These are phyloP conservation scores for Peniophora sp. DNA, from an alignment of 1,284 basidiomycete genomes.

Conservation along the genomic window DNA sequence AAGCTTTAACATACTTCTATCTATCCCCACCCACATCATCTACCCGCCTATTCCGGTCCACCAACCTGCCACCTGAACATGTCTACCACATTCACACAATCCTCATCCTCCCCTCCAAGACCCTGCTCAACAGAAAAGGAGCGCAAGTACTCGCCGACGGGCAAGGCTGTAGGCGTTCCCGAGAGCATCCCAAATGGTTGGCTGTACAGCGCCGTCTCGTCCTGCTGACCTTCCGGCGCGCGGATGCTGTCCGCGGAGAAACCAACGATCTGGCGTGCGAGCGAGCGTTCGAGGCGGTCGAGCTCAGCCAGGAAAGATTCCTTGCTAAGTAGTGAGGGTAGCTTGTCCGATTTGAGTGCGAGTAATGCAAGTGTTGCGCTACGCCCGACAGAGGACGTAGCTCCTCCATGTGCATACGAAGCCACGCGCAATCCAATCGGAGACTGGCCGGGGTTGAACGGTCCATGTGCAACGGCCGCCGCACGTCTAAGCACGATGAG, in stretches of 20 bases:
- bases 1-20: no score
- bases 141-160: conserved; percentile 56
- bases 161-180: conserved; percentile 40
- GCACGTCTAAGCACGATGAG: conserved; percentile 80
- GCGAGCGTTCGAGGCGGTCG: conserved; percentile 62
- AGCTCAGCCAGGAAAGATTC: conserved; percentile 45
- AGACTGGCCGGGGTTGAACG: conserved; percentile 33
- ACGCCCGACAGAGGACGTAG: conserved; percentile 49
- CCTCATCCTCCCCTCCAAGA: conserved; percentile 26
- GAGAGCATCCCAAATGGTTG: conserved; percentile 80
- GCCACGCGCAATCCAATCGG: conserved; percentile 55
- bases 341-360: conserved; percentile 40
- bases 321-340: conserved; percentile 34
- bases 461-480: conserved; percentile 55
- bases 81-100: conserved; percentile 50
- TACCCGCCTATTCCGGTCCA: conserved; percentile 18
- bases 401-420: conserved; percentile 73
- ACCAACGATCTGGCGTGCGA: conserved; percentile 83
- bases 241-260: conserved; percentile 68
- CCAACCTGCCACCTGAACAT: conserved; percentile 66
- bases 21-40: no score
- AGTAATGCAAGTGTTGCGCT: conserved; percentile 67
- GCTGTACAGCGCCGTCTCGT: conserved; percentile 64
- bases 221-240: conserved; percentile 27
- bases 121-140: conserved; percentile 62